These are phyloP conservation scores for Gossypium mustelinum DNA, from an alignment of 345 rosid genomes.

Conservation along the genomic window DNA sequence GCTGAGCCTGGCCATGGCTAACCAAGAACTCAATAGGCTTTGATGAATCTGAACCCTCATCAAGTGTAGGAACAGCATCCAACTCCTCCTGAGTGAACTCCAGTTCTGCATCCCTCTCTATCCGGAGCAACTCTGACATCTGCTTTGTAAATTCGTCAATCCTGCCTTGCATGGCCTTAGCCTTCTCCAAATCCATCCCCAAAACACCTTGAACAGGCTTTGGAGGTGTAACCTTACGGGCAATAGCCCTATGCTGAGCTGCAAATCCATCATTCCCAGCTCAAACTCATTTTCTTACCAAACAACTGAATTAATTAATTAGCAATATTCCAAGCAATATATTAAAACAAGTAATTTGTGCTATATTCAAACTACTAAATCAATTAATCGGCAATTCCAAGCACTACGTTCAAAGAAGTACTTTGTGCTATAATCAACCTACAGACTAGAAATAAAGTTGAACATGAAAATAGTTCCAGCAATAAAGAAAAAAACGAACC, in stretches of 20 bases:
- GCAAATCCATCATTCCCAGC: slow-evolving; percentile 37
- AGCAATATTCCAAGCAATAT: neutral
- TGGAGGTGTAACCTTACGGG: slow-evolving; percentile 58
- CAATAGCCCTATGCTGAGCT: slow-evolving; percentile 86
- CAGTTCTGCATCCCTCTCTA: slow-evolving; percentile 88
- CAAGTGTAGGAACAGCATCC: slow-evolving; percentile 81
- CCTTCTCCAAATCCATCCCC: slow-evolving; percentile 79
- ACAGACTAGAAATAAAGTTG: neutral
- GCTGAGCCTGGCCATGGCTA: slow-evolving; percentile 86
- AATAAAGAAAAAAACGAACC: slow-evolving; percentile 34
- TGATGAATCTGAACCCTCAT: slow-evolving; percentile 54
- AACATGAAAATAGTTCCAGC: neutral
- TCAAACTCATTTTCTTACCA: slow-evolving; percentile 15
- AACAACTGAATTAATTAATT: neutral
- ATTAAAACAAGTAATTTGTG: neutral
- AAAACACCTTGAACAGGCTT: slow-evolving; percentile 72
- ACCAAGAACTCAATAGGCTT: slow-evolving; percentile 93
- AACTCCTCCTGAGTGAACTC: slow-evolving; percentile 95
- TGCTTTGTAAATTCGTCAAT: slow-evolving; percentile 59
- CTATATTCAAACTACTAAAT: slow-evolving; percentile 1
- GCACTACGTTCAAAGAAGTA: neutral
- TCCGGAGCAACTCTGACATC: slow-evolving; percentile 82
- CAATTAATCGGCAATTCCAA: neutral
- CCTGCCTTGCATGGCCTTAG: slow-evolving; percentile 63
- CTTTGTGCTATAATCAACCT: neutral